Base-by-base conservation (phyloP, 257 asterid species). In the Ligustrum vulgare region DNA sequence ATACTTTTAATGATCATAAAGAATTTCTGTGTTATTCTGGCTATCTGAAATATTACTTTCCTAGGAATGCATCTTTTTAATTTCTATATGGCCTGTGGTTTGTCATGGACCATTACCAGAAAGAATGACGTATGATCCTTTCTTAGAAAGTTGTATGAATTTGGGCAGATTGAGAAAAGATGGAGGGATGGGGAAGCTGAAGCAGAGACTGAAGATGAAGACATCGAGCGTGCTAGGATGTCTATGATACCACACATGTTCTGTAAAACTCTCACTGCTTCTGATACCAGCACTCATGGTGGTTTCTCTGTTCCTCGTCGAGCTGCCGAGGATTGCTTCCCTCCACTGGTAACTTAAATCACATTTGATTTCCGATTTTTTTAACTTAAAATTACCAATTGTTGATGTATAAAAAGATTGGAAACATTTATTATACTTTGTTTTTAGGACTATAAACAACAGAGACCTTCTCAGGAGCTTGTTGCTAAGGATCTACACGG, bases 301-400 rank as follows among this genome's bases (percentile, higher is more conserved):
- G 98, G 98, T 79, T 94, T 94, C 76, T 94, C 98, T 8, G 98
- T 94, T 62, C 98, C 97, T 33, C 97, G 98, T 18, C 90, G 97
- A 51, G 97, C 97, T 43, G 98, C 98, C 8, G 97, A 94, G 80
- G 98, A 94, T 84, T 94, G 98, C 79, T 92, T 94, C 79, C 97
- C 98, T 76, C 97, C 98, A 34, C 80, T 94, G 94, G 98, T 94
- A 89, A 16, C 70, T 47, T n/a, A 73, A 36, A 25, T 68, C 22
- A 8, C 20, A 31, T 62, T 75, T 2, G 35, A 37, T 43, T 28
- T 37, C 72, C 36, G 18, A 31, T 34, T 31, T 15, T 35, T 31
- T 15, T 35, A 31, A 5, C 6, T 18, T 45, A 15, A 51, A 18
- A 51, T 51, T n/a, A 16, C 2, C 62, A 51, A 18, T 6, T 15